Evolutionary conservation across 345 rosid species (phyloP), one percentile per base, ranked within the genome.

Genomic region (Physaria fendleri): DNA sequence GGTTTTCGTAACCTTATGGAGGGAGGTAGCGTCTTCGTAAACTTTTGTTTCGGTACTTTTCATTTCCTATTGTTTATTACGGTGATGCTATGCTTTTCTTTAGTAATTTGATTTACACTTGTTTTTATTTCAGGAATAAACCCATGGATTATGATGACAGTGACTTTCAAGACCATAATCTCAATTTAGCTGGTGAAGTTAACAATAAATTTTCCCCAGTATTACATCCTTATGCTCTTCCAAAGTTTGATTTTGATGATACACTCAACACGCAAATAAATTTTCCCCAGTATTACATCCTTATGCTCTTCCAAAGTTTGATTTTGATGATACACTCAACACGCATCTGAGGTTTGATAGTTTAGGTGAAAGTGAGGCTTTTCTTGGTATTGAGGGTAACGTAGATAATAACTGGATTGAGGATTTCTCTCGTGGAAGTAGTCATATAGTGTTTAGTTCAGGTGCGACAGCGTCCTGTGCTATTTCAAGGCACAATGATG

Each of bases 21-120:
- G 99, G 99, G 99, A 88, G 99, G 97, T 92, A 84, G 90, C 95
- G 77, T 82, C 87, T 92, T 85, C 80, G 80, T 78, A 81, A 88
- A 82, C 85, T 81, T 78, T 88, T 82, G 68, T 74, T 72, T 83
- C 80, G 95, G 98, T 88, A 81, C 87, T 78, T 73, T 77, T 80
- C 87, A 71, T 75, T 81, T 87, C 85, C 76, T 47, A 73, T 74
- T 76, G 78, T 58, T 64, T n/a, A n/a, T n/a, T n/a, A n/a, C n/a
- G n/a, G n/a, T n/a, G n/a, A 10, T 41, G 25, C 11, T 25, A 10
- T 56, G 34, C 14, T 49, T 18, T 33, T 51, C 0, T 33, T 38
- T 29, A 0, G 5, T n/a, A 7, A 27, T 24, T 59, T 49, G 53
- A 32, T 66, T 39, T 28, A 27, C 5, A 8, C 5, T 5, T 49